Evolutionary conservation across 202 grass and related monocot species (phyloP).

Genomic region (Schoenoplectus tabernaemontani): DNA sequence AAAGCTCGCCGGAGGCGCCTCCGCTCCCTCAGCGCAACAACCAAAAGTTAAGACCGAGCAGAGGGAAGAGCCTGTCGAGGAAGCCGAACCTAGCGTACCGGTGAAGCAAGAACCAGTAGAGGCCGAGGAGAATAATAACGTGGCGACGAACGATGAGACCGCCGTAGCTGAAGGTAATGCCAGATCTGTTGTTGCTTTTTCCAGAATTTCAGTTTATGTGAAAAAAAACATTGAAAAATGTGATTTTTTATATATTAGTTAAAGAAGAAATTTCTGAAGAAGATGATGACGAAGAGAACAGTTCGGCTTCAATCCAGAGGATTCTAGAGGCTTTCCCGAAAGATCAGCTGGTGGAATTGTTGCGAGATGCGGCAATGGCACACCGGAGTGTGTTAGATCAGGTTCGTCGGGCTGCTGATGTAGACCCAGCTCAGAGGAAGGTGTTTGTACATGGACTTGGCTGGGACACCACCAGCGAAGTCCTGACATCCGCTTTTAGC

Average conservation of each 20-base stretch:
- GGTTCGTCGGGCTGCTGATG: constrained; percentile 50
- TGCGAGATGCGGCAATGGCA: constrained; percentile 53
- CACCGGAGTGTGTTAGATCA: constrained; percentile 44
- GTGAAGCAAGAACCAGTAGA: neutral
- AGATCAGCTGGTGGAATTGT: constrained; percentile 84
- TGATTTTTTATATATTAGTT: constrained; percentile 10
- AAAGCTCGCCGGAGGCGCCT: constrained; percentile 43
- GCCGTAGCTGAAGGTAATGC: constrained; percentile 7
- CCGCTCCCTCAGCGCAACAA: neutral
- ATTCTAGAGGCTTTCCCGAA: constrained; percentile 77
- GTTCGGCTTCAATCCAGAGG: constrained; percentile 55
- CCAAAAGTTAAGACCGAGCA: neutral
- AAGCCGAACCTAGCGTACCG: neutral
- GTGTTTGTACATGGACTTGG: constrained; percentile 94
- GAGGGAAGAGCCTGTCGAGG: neutral
- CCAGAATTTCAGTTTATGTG: neutral
- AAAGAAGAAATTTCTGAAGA: neutral
- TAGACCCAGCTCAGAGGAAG: constrained; percentile 77
- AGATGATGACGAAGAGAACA: constrained; percentile 37
- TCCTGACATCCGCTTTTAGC: constrained; percentile 49
- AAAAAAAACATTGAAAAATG: constrained; percentile 24
- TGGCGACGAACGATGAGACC: neutral
- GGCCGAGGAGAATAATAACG: neutral
- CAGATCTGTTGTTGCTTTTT: neutral
- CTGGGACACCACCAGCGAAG: constrained; percentile 71